Base-by-base conservation (phyloP, 129 eudicot species). In the Chrysanthemum seticuspe region DNA sequence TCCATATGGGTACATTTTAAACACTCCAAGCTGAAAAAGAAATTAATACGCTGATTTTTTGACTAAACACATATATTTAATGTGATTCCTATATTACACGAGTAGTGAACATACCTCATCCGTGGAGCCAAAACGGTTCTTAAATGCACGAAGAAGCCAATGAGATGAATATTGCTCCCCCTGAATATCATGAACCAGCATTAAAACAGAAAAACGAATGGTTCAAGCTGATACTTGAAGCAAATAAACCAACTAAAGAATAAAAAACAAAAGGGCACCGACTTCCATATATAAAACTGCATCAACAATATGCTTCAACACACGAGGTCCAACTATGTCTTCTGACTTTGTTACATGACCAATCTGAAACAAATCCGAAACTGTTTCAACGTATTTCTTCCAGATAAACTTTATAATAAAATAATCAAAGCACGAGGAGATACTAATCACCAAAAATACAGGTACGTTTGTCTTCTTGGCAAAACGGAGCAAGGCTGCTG, bases 261-360 rank as follows among this genome's bases (percentile, higher is more conserved):
- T 61, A 75, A 76, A 54, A 80, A 56, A 66, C 15, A 56, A 69
- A 10, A 50, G 70, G 82, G 71, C 21, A 19, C 21, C 21, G 21
- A 19, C 21, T 19, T 19, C 21, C 21, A 19, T 19, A 19, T 19
- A 19, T 78, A 94, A 62, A 71, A 94, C 99, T 18, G 79, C 97
- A 76, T 94, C 99, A 69, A 94, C 99, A 6, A 90, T 90, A 80
- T 94, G 99, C 88, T 94, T 97, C 88, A 94, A 77, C 36, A 84
- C 85, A 69, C 97, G 99, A 70, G 99, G 99, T 71, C 99, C 99
- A 50, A 97, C 99, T 74, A 94, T 90, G 14, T 94, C 99, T 80
- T 97, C 99, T 65, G 91, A 75, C 80, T 94, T 94, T 34, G 85
- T 94, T 83, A 94, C 96, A 61, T 94, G 99, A 31, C 99, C 99